phyloP scores from a whole-genome alignment of 441 rosid species.

The Breynia disticha region DNA sequence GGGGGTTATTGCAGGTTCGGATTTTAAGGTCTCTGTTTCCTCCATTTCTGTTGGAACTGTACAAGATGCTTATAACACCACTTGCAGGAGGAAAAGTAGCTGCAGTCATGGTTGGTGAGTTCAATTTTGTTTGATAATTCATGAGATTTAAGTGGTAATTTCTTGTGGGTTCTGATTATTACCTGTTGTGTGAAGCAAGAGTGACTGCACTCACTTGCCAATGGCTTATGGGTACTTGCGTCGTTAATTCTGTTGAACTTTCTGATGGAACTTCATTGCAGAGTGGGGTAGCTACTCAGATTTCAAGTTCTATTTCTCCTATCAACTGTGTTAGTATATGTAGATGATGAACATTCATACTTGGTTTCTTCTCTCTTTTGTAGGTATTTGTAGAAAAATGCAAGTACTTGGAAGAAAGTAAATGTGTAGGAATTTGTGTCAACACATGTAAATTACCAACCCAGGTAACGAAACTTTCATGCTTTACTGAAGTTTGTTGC shows the following conservation, averaged over 20 bases:
- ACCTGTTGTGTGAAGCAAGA: conserved; percentile 42
- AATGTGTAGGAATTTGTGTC: conserved; percentile 69
- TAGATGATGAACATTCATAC: too few species aligned
- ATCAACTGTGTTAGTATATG: too few species aligned
- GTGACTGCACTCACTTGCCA: conserved; percentile 74
- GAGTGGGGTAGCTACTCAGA: conserved; percentile 44
- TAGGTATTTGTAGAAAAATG: conserved; percentile 88
- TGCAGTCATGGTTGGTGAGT: conserved; percentile 84
- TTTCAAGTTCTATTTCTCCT: too few species aligned
- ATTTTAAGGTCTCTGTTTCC: conserved; percentile 68
- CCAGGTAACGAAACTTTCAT: conserved; percentile 34
- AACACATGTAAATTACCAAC: conserved; percentile 89
- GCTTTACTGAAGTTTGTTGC: neutral
- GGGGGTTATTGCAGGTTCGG: conserved; percentile 36
- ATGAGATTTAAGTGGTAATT: neutral
- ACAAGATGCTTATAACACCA: conserved; percentile 57
- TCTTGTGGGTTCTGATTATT: neutral
- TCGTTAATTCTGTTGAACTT: conserved; percentile 54
- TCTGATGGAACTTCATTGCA: conserved; percentile 59
- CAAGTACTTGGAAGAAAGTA: conserved; percentile 85
- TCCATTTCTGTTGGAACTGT: conserved; percentile 57
- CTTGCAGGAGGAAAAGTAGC: conserved; percentile 62
- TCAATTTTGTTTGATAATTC: neutral
- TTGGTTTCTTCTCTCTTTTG: neutral
- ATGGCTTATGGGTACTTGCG: conserved; percentile 83